Base-by-base conservation (phyloP, 345 rosid genomes). In the Streptanthus diversifolius region DNA sequence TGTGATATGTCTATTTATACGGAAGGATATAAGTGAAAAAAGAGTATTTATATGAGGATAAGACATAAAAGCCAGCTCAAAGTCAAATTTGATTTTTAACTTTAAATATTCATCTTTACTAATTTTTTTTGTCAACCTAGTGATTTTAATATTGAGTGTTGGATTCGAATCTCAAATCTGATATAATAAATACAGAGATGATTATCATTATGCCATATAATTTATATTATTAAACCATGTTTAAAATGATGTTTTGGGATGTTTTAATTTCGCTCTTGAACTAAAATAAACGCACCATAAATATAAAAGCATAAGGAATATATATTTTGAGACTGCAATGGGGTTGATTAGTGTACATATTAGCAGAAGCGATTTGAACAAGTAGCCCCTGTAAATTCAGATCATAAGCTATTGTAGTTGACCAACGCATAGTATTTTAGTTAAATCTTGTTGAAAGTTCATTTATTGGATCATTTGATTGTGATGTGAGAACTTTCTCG, bases 341-440 rank as follows among this genome's bases (percentile, higher is more conserved):
- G 15, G 56, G 33, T 24, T 51, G 32, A 51, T 24, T 24, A 9
- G 33, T 51, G 32, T 3, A 24, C 33, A 24, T 15, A 24, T 10
- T 22, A 12, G 17, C 56, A 51, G 33, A 52, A 13, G 18, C 2
- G 57, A 52, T 52, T 29, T 52, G 33, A 24, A 25, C 17, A 1
- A 52, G 57, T 52, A 33, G 57, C 33, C 33, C 37, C 45, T 19
- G 64, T 36, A 59, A 59, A 59, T 37, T 59, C 10, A 59, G 64
- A 36, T 59, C 30, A 39, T 21, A 59, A 59, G 27, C 41, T 19
- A 36, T 59, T 59, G 19, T 36, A 59, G 47, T 59, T 59, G 64
- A 59, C 64, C 64, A 19, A 3, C 17, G 12, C 32, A 59, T 59
- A 59, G 47, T 13, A 13, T 37, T 37, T 59, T 17, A 19, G 27